Evolutionary conservation across 2,329 filamentous ascomycete genomes (phyloP), one percentile per base, ranked within the genome.

Genomic region (Ceratocystiopsis sp.): DNA sequence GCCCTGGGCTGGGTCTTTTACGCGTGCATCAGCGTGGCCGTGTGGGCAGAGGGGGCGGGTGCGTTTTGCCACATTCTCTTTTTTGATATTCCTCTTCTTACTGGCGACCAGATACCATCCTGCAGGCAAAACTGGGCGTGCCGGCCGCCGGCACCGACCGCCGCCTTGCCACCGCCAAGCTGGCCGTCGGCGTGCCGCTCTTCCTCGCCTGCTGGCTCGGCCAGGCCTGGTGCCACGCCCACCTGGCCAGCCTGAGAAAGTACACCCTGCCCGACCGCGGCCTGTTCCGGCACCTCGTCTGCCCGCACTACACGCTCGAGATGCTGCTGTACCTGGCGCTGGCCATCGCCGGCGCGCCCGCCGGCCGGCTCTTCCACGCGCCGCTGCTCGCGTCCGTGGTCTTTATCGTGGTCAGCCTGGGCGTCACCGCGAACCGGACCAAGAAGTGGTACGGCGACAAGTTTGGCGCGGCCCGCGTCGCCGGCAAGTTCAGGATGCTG

Each of bases 271-370:
- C 89, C 0, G 64, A 70, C 3, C 70, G 80, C 46, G 78, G 79
- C 3, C 62, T 81, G 45, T 98, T 96, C 59, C 66, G 66, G 38
- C 66, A 68, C 45, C 60, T 93, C 18, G 62, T 95, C 35, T 93
- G 83, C 52, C 86, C 91, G 16, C 91, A 98, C 61, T 98, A 96
- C 60, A 82, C 82, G 4, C 84, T 80, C 54, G 91, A 96, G 62
- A 87, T 84, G 55, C 57, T 81, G 36, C 75, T 95, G 46, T 96
- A 98, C 57, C 56, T 86, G 17, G 71, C 80, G n/a, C 62, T 98
- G 50, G 73, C 84, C 3, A 61, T 91, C 38, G 59, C 81, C 35
- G 77, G 79, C 29, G 85, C 87, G 1, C 86, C 87, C 0, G 53
- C 62, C 9, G 80, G 77, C 12, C 60, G 65, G 32, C 49, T 71